Evolutionary conservation across 108 stramenopile genomes (phyloP), one percentile per base, ranked within the genome.

Genomic region (Fragilaria radians): DNA sequence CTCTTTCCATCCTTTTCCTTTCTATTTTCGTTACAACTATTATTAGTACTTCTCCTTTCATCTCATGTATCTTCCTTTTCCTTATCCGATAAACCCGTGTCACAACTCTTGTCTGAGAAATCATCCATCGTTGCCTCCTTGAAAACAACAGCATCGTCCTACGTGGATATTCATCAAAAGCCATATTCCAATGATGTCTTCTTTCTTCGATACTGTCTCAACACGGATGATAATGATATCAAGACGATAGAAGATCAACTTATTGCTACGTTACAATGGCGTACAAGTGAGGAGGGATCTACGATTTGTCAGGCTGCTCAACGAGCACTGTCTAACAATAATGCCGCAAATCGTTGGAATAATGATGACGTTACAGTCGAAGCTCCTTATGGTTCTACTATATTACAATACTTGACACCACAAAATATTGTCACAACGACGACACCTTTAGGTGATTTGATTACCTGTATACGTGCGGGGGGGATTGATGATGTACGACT

Each of bases 381-480:
- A 2, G 86, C 90, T 1, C 90, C 90, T 0, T 50, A 72, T 65
- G 71, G 74, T 0, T 25, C 30, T 17, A 32, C 46, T 22, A 75
- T 92, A 49, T 59, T 59, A 45, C 45, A 72, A 7, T 92, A 71
- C 56, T 61, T 92, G 0, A 80, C 78, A 0, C 56, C 73, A 18
- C 49, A 21, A 0, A 75, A 74, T 25, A 59, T 66, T 32, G 34
- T 88, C 24, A 88, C 86, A 9, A 86, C 82, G 9, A 57, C 79
- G 0, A 52, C 81, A 14, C 34, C 52, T 5, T 28, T 70, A 4
- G 72, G 65, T 23, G 88, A 89, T 60, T 68, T 93, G 51, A 59
- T 88, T 17, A 89, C 87, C 52, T 83, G 81, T 54, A 82, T 93
- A 47, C 85, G 88, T n/a, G 91, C 91, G 5, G 87, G 85, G 2